phyloP scores from a whole-genome alignment of 768 basidiomycete genomes.

The Mycena rosella region DNA sequence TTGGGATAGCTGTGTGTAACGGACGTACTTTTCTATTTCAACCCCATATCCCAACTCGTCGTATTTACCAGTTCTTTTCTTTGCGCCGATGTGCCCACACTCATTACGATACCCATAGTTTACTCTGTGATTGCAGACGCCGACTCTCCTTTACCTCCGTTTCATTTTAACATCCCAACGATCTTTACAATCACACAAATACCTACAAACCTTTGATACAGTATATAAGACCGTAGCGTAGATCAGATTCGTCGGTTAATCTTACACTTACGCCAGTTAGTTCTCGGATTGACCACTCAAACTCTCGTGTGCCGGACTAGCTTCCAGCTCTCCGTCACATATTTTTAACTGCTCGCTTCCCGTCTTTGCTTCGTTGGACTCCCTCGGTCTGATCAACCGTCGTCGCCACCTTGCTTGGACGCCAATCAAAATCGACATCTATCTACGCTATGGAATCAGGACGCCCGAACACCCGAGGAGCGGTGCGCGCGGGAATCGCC shows the following conservation, averaged over 20 bases:
- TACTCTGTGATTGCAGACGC: background rate
- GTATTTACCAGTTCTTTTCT: background rate
- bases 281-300: too few species aligned
- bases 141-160: background rate
- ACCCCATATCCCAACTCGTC: background rate
- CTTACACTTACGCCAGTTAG: too few species aligned
- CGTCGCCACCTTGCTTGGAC: too few species aligned
- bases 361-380: too few species aligned
- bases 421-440: too few species aligned
- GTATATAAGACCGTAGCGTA: too few species aligned
- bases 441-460: background rate
- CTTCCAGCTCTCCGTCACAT: too few species aligned
- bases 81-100: background rate
- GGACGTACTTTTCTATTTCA: background rate
- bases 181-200: background rate
- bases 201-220: background rate
- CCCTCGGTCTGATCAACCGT: too few species aligned
- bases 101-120: background rate
- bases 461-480: constrained; percentile 2
- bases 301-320: too few species aligned
- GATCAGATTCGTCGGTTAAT: too few species aligned
- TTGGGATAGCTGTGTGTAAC: too few species aligned
- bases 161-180: background rate
- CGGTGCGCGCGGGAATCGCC: constrained; percentile 11
- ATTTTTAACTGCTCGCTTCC: too few species aligned